Conservation (phyloP, 768 basidiomycete genomes). For the Amanita thiersii region DNA sequence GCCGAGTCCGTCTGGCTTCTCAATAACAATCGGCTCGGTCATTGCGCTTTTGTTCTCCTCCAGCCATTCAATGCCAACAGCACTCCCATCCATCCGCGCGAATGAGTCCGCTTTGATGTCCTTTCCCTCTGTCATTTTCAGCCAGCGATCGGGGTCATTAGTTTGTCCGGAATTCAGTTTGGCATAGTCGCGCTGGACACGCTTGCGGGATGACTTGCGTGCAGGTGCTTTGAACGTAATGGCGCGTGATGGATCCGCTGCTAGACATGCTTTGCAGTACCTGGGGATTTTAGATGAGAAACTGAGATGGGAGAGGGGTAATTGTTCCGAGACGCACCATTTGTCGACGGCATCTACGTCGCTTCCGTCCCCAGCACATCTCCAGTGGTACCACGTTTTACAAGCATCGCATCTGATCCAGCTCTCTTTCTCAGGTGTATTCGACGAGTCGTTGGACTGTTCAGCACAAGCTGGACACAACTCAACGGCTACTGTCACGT, state of each 20-base stretch:
- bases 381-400: slow-evolving; percentile 81
- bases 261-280: slow-evolving; percentile 63
- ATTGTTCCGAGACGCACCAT: slow-evolving; percentile 40
- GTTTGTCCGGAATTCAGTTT: slow-evolving; percentile 60
- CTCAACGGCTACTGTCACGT: slow-evolving; percentile 15
- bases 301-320: slow-evolving; percentile 7
- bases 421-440: slow-evolving; percentile 49
- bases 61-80: slow-evolving; percentile 70
- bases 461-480: slow-evolving; percentile 47
- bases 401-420: slow-evolving; percentile 84
- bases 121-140: slow-evolving; percentile 62
- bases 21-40: slow-evolving; percentile 78
- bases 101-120: slow-evolving; percentile 55
- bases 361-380: slow-evolving; percentile 60
- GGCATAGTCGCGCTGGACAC: slow-evolving; percentile 70
- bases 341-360: slow-evolving; percentile 68
- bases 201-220: slow-evolving; percentile 75
- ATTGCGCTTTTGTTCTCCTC: slow-evolving; percentile 64
- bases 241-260: slow-evolving; percentile 47
- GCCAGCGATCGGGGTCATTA: slow-evolving; percentile 60
- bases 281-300: slow-evolving; percentile 29
- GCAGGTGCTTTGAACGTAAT: slow-evolving; percentile 74
- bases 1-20: slow-evolving; percentile 71
- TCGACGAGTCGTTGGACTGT: slow-evolving; percentile 20
- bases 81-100: slow-evolving; percentile 54